These are phyloP conservation scores for Teratosphaeria viscida DNA, from an alignment of 2,329 filamentous ascomycete genomes.

Conservation along the genomic window DNA sequence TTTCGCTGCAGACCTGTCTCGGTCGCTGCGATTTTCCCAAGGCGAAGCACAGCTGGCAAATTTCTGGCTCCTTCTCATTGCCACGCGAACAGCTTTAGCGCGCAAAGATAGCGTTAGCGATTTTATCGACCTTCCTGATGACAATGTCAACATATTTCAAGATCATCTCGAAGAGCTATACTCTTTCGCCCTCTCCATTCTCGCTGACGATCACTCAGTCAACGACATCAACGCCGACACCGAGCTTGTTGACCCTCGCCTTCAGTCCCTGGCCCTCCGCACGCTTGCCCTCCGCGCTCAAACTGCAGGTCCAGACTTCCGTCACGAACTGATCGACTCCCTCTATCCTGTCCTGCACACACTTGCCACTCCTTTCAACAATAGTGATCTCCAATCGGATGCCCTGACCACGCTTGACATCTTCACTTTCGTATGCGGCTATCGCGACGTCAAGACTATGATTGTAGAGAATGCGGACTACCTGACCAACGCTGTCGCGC, in stretches of 20 bases:
- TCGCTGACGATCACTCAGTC: constrained; percentile 34
- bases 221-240: constrained; percentile 3
- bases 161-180: constrained; percentile 53
- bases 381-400: constrained; percentile 56
- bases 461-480: constrained; percentile 92
- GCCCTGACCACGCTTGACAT: constrained; percentile 75
- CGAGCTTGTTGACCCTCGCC: constrained; percentile 52
- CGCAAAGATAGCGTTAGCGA: constrained; percentile 50
- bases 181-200: constrained; percentile 52
- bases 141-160: constrained; percentile 1
- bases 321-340: constrained; percentile 77
- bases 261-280: constrained; percentile 72
- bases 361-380: constrained; percentile 57
- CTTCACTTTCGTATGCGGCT: constrained; percentile 65
- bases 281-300: constrained; percentile 65
- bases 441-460: constrained; percentile 61
- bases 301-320: constrained; percentile 57
- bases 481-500: constrained; percentile 81
- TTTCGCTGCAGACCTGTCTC: constrained; percentile 55
- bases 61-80: constrained; percentile 70
- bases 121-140: constrained; percentile 46
- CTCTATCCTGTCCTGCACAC: constrained; percentile 88
- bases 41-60: constrained; percentile 55
- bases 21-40: constrained; percentile 48
- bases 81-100: constrained; percentile 50